Evolutionary conservation across 805 yeast genomes (phyloP), one percentile per base, ranked within the genome.

Genomic region (Tetrapisispora phaffii): DNA sequence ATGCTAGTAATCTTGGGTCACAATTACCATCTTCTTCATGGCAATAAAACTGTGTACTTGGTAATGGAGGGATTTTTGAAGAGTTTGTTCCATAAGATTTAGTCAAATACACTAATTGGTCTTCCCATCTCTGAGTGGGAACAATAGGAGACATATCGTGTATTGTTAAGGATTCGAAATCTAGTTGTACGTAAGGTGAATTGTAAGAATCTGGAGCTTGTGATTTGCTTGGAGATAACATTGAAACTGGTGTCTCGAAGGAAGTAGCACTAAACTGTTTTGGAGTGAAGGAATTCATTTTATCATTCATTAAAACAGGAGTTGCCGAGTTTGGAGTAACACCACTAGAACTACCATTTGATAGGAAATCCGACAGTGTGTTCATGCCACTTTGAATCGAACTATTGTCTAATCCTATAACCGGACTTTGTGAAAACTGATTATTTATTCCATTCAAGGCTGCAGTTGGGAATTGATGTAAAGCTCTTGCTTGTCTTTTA

Each of bases 21-120:
- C 95, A 78, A 8, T 81, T 77, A 6, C 95, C 95, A 60, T 89
- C 95, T 38, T 38, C 22, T 60, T 93, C 97, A 24, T 76, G 68
- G 1, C 82, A 76, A 39, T 69, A 70, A 57, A 71, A 85, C 50
- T 77, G 80, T 1, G 86, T 76, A 0, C 90, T 85, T 0, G 95
- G 81, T 13, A 79, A 69, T 3, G 97, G 97, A 5, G 97, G 95
- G 10, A 77, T 73, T 1, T 86, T 81, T 57, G 86, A 79, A 58
- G 80, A 79, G 54, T 85, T 79, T 1, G 96, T 83, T 41, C 74
- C 72, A 63, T 85, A 89, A 1, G 76, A 61, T 38, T 62, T 63
- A 50, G 67, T 51, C 52, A 66, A 53, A 48, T 65, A 64, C 44
- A 67, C 63, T 21, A 65, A 54, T 41, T 66, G 70, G 45, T 60